These are phyloP conservation scores for Pichia sp. DNA, from an alignment of 1,139 yeast genomes.

Conservation along the genomic window DNA sequence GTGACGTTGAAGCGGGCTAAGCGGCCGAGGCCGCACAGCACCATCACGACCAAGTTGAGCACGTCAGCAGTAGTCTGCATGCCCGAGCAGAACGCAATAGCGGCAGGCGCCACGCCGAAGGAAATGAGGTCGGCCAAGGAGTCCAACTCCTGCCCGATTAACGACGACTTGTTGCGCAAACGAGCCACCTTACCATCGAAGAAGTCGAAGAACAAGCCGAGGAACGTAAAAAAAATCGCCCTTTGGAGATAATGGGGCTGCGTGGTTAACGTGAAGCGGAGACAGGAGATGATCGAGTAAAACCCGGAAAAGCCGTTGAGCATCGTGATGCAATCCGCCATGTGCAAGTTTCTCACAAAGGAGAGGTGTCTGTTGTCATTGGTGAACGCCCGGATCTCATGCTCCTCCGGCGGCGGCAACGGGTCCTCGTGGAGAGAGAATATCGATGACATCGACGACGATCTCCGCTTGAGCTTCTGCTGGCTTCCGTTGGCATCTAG, in stretches of 20 bases:
- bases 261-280: constrained; percentile 71
- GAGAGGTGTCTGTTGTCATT: constrained; percentile 77
- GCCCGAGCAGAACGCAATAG: constrained; percentile 89
- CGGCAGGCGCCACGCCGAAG: constrained; percentile 91
- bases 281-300: constrained; percentile 80
- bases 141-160: constrained; percentile 97
- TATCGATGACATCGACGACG: constrained; percentile 32
- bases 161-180: constrained; percentile 81
- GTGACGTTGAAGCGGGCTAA: constrained; percentile 94
- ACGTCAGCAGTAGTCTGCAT: constrained; percentile 80
- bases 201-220: constrained; percentile 92
- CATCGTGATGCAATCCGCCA: constrained; percentile 94
- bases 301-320: constrained; percentile 89
- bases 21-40: constrained; percentile 88
- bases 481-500: too few relatives aligned
- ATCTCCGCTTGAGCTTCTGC: constrained; percentile 24
- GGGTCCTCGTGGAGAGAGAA: constrained; percentile 32
- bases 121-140: constrained; percentile 91
- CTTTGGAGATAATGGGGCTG: constrained; percentile 72
- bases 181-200: constrained; percentile 97
- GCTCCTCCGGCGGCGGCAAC: constrained; percentile 47
- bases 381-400: constrained; percentile 73
- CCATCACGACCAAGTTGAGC: constrained; percentile 74
- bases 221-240: constrained; percentile 80
- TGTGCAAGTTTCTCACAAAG: constrained; percentile 73